Base-by-base conservation (phyloP, 352 stramenopile species). In the Phytophthora uliginosa region DNA sequence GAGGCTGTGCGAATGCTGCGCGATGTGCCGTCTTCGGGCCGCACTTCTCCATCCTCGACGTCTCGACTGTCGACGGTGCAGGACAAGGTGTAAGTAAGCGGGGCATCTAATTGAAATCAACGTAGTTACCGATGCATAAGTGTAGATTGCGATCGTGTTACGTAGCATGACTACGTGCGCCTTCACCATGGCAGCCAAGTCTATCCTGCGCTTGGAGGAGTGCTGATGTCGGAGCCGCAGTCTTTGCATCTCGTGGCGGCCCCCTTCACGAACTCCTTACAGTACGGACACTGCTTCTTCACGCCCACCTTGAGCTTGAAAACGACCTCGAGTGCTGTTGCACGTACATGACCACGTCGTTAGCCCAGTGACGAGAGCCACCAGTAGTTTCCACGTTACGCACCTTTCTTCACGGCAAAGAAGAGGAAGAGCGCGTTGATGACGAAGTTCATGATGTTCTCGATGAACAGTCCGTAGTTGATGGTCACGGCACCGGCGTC, bases 381-480 rank as follows among this genome's bases (percentile, higher is more conserved):
- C 20, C 42, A 10, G 8, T 50, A 24, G 7, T 12, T 7, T 22
- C 18, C 13, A 33, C 15, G 33, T 50, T 58, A 54, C 71, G 24
- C 54, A 89, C 81, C 78, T 81, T 93, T 90, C 65, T 93, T 93
- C 57, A 93, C 83, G 18, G 85, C 82, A 51, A 90, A 66, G 73
- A 90, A 93, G 31, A 93, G 73, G 59, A 93, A 93, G 22, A 93
- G 72, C 8, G 85, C 83, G 48, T 91, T 90, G 67, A 89, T 88
- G 65, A 91, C 57, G 56, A 93, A 93, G 64, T 93, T 93, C 67
- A 93, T 71, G 51, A 91, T 69, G 73, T 93, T 93, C 62, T 93
- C 83, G 1, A 81, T 31, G 54, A 93, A 93, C 22, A 87, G 64
- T 0, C 85, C 85, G 69, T 90, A 91, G 70, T 93, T 93, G 73